Conservation (phyloP, 495 filamentous ascomycete genomes). For the Jackrogersella multiformis region DNA sequence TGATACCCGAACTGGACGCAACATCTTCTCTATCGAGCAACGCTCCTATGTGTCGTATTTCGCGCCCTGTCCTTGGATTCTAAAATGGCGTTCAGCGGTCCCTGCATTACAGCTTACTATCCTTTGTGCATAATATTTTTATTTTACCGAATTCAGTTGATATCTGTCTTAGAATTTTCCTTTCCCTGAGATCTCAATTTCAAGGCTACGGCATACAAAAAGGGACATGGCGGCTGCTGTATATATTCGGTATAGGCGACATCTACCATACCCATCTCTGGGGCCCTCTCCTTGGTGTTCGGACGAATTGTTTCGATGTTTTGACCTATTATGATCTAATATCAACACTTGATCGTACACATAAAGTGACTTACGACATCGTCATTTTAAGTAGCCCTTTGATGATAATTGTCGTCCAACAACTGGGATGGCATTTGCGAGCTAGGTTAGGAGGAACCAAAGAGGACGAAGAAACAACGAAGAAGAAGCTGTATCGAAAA, state of each 20-base stretch:
- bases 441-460: neutral
- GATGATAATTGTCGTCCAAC: neutral
- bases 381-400: constrained; percentile 4
- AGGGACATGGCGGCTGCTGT: constrained; percentile 17
- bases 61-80: constrained; percentile 25
- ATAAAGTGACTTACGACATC: neutral
- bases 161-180: constrained; percentile 21
- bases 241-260: constrained; percentile 28
- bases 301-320: constrained; percentile 12
- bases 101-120: constrained; percentile 33
- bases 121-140: constrained; percentile 36
- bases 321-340: constrained; percentile 20
- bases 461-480: neutral
- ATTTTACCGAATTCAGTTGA: constrained; percentile 8
- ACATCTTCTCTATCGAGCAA: constrained; percentile 23
- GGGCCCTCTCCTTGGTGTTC: constrained; percentile 3
- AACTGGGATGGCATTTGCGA: neutral
- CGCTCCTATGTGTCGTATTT: constrained; percentile 26
- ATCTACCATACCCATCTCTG: constrained; percentile 10
- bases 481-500: constrained; percentile 3
- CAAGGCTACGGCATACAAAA: constrained; percentile 22
- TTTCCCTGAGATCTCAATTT: constrained; percentile 14
- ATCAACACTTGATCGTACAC: constrained; percentile 1
- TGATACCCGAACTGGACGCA: constrained; percentile 41
- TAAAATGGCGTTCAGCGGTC: constrained; percentile 35